Evolutionary conservation across 768 basidiomycete species (phyloP), one percentile per base, ranked within the genome.

Genomic region (Candolleomyces efflorescens): DNA sequence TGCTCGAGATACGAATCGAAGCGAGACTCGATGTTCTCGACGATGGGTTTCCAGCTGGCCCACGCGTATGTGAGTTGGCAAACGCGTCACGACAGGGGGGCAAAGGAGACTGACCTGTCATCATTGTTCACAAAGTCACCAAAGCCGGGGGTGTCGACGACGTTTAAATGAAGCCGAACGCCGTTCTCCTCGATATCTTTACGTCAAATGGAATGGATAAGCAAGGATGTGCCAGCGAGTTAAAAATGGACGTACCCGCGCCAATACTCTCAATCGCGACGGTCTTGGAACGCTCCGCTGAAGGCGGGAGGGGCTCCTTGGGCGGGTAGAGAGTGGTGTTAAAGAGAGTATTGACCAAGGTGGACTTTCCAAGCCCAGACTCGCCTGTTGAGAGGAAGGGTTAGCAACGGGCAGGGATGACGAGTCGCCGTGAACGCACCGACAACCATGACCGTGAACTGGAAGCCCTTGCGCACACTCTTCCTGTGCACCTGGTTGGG

Each of bases 111-210:
- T 63, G 61, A 93, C 94, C 94, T 94, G 68, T 97, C 94, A 65
- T 97, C 93, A 72, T 99, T 99, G 81, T 99, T 98, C 69, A 98
- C 95, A 72, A 97, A 98, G 73, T 99, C 97, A 60, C 97, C 97
- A 68, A 98, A 99, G 36, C 97, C 97, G 56, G 97, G 97, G 26
- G 95, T 99, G 71, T 99, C 97, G 62, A 99, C 97, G 60, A 99
- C 96, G n/a, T 94, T 98, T 56, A 99, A 77, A 69, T 94, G 94
- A 45, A 98, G 85, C 64, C 95, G 85, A 43, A 98, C 97, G 59
- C 95, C 96, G 59, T 90, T 96, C 79, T 99, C 97, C 78, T 98
- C 96, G 68, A 99, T 98, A 71, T 99, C 97, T 97, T 73, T 60
- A 69, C 64, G 65, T 64, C 68, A 72, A 63, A 39, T 51, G 61